Base-by-base conservation (phyloP, 805 yeast genomes). In the Wickerhamomyces sydowiorum region DNA sequence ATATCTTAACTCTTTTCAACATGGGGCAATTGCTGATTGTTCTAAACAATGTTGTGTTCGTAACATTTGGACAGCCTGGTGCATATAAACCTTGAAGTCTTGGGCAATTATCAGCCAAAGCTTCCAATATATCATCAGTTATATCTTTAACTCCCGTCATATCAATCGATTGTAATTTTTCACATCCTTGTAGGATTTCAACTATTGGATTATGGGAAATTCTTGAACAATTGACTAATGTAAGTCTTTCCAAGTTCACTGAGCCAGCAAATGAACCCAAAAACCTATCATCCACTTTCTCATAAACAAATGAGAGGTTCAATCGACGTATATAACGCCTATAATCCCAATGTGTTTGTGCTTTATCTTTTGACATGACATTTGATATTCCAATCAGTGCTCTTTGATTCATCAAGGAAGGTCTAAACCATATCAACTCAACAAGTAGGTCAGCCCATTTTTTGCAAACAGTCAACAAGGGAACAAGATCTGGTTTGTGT, bases 11-110 rank as follows among this genome's bases (percentile, higher is more conserved):
- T 52, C 98, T 73, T 57, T 89, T 87, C 48, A 91, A 68, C 71
- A 80, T 70, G 2, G 84, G 85, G 45, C 96, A 87, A 27, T 71
- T 69, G 25, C 64, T 54, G 12, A 87, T 73, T 45, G 90, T 68
- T 29, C 64, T 62, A 25, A 76, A 53, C 12, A 91, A 71, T 2
- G 91, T 85, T 4, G 57, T 65, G 47, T 85, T 86, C 6, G 84
- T 70, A 3, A 91, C 81, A n/a, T 68, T 63, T 29, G 76, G 76
- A 43, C 96, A 89, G 6, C 86, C 86, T 2, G 96, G 90, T 0
- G 93, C 93, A 59, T 89, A 90, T 36, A 90, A 67, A 1, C 96
- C 96, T 64, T 91, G 97, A 36, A 91, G 69, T 37, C 91, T 67
- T 29, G 76, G 74, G 61, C 96, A 90, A 53, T 77, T 72, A 8